These are phyloP conservation scores for Tylopilus felleus DNA, from an alignment of 768 basidiomycete genomes.

Conservation along the genomic window DNA sequence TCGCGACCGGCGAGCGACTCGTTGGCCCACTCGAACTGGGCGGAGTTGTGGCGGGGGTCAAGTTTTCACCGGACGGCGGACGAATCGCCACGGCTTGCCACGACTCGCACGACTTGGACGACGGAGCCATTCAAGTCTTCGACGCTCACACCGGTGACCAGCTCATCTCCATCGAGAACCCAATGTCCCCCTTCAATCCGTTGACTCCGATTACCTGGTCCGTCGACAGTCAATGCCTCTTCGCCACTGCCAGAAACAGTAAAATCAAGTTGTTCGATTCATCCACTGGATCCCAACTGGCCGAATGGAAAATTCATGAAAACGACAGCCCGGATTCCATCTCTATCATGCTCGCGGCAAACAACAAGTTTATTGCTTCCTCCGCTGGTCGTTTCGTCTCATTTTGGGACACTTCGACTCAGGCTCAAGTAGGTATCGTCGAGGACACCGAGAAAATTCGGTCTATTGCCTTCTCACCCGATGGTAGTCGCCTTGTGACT, in stretches of 20 bases:
- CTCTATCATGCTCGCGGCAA: not conserved
- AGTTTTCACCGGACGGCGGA: conserved; percentile 1
- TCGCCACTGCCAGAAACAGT: not conserved
- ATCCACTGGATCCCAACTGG: not conserved
- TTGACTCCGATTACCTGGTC: not conserved
- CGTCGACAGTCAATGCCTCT: not conserved
- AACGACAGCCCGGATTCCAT: no score
- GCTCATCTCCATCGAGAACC: not conserved
- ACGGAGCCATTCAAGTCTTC: not conserved
- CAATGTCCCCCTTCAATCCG: not conserved
- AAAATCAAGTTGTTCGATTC: not conserved
- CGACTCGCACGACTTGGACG: not conserved
- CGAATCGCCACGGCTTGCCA: not conserved
- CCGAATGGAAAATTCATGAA: not conserved
- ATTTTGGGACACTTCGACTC: not conserved
- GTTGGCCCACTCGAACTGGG: not conserved
- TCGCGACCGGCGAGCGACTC: not conserved
- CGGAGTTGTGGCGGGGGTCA: not conserved
- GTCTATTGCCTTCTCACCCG: not conserved
- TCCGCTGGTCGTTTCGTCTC: not conserved
- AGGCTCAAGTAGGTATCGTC: not conserved
- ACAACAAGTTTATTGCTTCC: not conserved
- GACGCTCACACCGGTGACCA: not conserved
- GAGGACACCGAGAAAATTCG: not conserved
- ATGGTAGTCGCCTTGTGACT: not conserved